These are phyloP conservation scores for Selaginella tamariscina DNA, from an alignment of 75 land plant genomes.

Conservation along the genomic window DNA sequence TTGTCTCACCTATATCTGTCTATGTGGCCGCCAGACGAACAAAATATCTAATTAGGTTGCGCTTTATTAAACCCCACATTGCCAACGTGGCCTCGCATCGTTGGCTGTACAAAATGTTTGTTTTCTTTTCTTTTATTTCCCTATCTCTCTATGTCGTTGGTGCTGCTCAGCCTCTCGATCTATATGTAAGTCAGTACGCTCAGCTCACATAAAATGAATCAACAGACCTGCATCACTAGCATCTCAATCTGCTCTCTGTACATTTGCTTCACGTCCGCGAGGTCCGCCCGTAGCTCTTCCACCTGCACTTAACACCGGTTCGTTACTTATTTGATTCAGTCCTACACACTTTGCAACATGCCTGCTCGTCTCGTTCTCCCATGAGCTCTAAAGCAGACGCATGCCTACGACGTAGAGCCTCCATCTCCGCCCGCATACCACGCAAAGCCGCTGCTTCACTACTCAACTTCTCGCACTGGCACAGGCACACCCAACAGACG, in stretches of 20 bases:
- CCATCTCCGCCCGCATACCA: conserved; percentile 82
- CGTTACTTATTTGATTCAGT: neutral
- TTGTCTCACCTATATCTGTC: no score
- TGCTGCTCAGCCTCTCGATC: neutral
- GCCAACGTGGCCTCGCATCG: neutral
- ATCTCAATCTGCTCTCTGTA: conserved; percentile 92
- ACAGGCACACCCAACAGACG: conserved; percentile 10
- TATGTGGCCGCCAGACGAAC: conserved; percentile 36
- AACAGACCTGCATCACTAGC: conserved; percentile 79
- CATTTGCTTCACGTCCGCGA: conserved; percentile 90
- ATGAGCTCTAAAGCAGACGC: conserved; percentile 88
- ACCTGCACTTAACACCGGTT: conserved; percentile 30
- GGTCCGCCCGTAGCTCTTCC: conserved; percentile 89
- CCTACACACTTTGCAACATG: conserved; percentile 6
- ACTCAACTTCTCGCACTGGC: conserved; percentile 66
- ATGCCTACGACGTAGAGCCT: conserved; percentile 78
- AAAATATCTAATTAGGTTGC: conserved; percentile 4
- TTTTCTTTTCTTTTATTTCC: neutral
- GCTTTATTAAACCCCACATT: neutral
- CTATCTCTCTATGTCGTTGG: neutral
- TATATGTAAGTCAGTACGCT: no score
- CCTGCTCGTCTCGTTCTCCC: conserved; percentile 99
- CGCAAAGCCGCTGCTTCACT: conserved; percentile 54
- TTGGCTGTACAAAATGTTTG: neutral
- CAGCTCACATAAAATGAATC: no score